Conservation (phyloP, 2,329 filamentous ascomycete genomes). For the Penicillium brasilianum region DNA sequence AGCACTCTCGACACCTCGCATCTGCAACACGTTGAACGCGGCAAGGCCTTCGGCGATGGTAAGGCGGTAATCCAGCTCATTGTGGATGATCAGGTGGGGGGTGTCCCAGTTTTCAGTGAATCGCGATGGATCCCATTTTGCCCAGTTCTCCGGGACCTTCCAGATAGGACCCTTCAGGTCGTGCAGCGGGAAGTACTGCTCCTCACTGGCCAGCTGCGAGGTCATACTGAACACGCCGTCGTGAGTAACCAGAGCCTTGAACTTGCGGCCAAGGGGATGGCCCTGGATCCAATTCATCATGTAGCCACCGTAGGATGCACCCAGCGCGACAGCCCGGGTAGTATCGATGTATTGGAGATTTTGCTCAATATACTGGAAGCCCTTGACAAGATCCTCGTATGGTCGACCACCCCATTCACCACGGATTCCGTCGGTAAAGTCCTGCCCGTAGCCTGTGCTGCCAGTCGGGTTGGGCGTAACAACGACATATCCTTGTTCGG, state of each 20-base stretch:
- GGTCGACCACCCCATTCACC: conserved; percentile 60
- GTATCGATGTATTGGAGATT: conserved; percentile 60
- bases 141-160: conserved; percentile 58
- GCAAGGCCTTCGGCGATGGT: conserved; percentile 83
- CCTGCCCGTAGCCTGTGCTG: conserved; percentile 62
- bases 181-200: conserved; percentile 61
- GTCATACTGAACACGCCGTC: conserved; percentile 56
- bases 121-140: conserved; percentile 62
- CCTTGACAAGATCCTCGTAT: conserved; percentile 61
- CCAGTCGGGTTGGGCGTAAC: conserved; percentile 65
- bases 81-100: conserved; percentile 88
- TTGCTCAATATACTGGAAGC: conserved; percentile 57
- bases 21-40: conserved; percentile 85
- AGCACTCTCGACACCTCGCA: conserved; percentile 73
- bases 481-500: conserved; percentile 65
- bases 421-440: conserved; percentile 58
- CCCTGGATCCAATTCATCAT: conserved; percentile 66
- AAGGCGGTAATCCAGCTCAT: conserved; percentile 85
- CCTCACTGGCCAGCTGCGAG: conserved; percentile 54
- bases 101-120: conserved; percentile 75
- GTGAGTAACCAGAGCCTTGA: conserved; percentile 63
- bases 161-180: conserved; percentile 58
- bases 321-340: conserved; percentile 57
- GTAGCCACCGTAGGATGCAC: conserved; percentile 64
- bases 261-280: conserved; percentile 59